These are phyloP conservation scores for Ascochyta lentis DNA, from an alignment of 2,329 filamentous ascomycete genomes.

Conservation along the genomic window DNA sequence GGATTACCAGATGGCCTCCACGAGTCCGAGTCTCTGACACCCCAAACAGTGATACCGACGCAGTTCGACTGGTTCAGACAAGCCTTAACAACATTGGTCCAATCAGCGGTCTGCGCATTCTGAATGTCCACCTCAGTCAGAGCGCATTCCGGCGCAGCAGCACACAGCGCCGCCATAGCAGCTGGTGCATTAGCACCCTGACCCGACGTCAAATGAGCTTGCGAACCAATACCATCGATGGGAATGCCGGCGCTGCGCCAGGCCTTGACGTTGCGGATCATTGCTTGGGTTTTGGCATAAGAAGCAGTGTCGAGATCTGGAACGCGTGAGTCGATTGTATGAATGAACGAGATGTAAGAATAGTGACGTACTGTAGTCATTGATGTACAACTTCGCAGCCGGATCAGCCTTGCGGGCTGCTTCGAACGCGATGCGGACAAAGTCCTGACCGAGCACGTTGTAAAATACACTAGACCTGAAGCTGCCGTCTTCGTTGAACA, in stretches of 20 bases:
- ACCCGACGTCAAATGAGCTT: constrained; percentile 54
- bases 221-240: constrained; percentile 70
- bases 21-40: constrained; percentile 54
- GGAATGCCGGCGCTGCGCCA: constrained; percentile 69
- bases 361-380: constrained; percentile 61
- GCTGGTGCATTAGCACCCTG: constrained; percentile 56
- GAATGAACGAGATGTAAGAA: too few relatives aligned
- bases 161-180: constrained; percentile 61
- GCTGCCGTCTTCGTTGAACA: constrained; percentile 67
- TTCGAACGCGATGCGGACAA: constrained; percentile 74
- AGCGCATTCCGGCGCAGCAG: constrained; percentile 64
- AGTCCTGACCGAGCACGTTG: constrained; percentile 72
- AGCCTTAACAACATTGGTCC: constrained; percentile 62
- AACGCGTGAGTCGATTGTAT: too few relatives aligned
- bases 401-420: constrained; percentile 73
- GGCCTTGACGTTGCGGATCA: constrained; percentile 67
- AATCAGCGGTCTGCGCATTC: constrained; percentile 63
- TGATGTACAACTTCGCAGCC: constrained; percentile 74
- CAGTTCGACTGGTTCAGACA: constrained; percentile 67
- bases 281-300: constrained; percentile 65
- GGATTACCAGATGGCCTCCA: constrained; percentile 55
- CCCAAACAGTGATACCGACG: constrained; percentile 72
- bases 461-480: constrained; percentile 70
- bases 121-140: constrained; percentile 75
- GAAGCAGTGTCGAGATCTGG: constrained; percentile 64